Base-by-base conservation (phyloP, 2,329 filamentous ascomycete species). In the Monilinia laxa region DNA sequence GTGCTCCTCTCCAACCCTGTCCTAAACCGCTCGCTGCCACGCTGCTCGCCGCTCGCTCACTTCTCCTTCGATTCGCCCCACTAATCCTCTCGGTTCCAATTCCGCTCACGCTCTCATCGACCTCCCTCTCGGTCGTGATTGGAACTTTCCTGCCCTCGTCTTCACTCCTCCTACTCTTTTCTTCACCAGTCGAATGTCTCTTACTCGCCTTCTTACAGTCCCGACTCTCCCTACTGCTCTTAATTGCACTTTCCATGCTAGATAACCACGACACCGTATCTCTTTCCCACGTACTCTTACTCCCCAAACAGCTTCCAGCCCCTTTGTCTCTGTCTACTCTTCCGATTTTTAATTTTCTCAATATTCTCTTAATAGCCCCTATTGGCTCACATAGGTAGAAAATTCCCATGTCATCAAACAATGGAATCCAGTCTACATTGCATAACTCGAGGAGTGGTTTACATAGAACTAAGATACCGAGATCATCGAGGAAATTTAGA, bases 361-460 rank as follows among this genome's bases (percentile, higher is more conserved):
- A 28, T 1, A 38, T 16, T 3, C 63, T 58, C 16, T n/a, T 16
- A 9, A 64, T 47, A 2, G 23, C 31, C 10, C 35, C 47, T 10
- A 66, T 47, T 1, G 64, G 64, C 10, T 62, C 57, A 55, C 56
- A 66, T 10, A 66, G 18, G 12, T 45, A 62, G 4, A 53, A 63
- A 16, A 71, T 69, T 0, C 72, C 72, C 56, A 73, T 67, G 25
- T 73, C 73, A 49, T 73, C 72, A 35, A 74, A 63, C 1, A 71
- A 18, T 47, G 71, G 70, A 2, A 73, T 55, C 45, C 70, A 59
- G 10, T 70, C 38, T 42, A 70, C 53, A 45, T 68, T 55, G 5
- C 66, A 57, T 40, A 71, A 14, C 31, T 68, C 65, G 12, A 57
- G 40, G 20, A 73, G 56, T 9, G 72, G 71, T 52, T 57, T 64